phyloP scores from a whole-genome alignment of 208 protist genomes.

The Crithidia bombi region DNA sequence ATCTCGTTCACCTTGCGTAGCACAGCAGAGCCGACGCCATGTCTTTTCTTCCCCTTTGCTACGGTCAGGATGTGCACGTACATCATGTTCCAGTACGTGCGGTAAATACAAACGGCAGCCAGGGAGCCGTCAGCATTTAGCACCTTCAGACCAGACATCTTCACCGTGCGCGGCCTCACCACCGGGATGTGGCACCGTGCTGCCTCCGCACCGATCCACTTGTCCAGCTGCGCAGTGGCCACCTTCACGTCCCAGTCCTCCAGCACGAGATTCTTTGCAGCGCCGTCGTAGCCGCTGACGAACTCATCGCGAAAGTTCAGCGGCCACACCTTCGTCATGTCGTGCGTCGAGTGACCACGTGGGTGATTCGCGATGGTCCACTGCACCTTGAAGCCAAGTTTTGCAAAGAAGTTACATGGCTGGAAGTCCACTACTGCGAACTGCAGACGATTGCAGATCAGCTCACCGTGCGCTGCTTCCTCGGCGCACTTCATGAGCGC shows the following conservation, averaged over 20 bases:
- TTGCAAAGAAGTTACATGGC: constrained; percentile 29
- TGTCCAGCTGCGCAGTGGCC: constrained; percentile 1
- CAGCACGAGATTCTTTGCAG: neutral
- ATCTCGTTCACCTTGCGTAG: constrained; percentile 21
- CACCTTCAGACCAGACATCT: neutral
- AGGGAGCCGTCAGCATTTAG: constrained; percentile 3
- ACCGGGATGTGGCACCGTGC: too few species aligned
- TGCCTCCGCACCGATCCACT: neutral
- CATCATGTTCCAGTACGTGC: constrained; percentile 22
- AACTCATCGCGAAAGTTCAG: neutral
- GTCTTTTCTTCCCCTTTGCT: neutral
- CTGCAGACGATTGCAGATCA: constrained; percentile 12
- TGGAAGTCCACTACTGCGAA: constrained; percentile 33
- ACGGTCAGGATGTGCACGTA: constrained; percentile 20
- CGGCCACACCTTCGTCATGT: constrained; percentile 31
- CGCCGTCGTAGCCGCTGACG: neutral
- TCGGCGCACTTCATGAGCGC: too few species aligned
- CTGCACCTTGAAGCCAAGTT: constrained; percentile 17
- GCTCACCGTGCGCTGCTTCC: constrained; percentile 6
- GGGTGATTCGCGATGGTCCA: constrained; percentile 26
- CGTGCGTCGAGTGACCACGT: constrained; percentile 22
- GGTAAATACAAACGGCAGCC: neutral
- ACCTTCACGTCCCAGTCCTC: neutral
- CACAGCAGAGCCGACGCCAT: constrained; percentile 21
- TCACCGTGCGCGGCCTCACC: constrained; percentile 1